phyloP scores from a whole-genome alignment of 768 basidiomycete species.

The Tricholomella constricta region DNA sequence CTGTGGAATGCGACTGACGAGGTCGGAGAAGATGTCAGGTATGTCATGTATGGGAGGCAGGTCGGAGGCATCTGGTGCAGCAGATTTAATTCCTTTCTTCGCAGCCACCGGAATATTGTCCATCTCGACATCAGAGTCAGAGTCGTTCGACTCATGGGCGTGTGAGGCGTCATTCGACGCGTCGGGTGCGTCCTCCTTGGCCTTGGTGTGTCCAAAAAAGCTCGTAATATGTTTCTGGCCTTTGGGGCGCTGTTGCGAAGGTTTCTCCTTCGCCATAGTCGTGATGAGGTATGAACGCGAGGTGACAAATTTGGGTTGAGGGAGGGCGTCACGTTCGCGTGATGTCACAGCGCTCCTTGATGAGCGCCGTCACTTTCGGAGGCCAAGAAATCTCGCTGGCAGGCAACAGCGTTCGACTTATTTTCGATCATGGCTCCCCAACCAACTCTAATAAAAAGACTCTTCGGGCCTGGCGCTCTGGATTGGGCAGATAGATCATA shows the following conservation, averaged over 20 bases:
- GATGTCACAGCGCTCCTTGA: constrained; percentile 16
- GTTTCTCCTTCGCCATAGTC: constrained; percentile 52
- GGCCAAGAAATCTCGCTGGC: not conserved
- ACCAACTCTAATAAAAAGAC: constrained; percentile 17
- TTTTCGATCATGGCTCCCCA: constrained; percentile 14
- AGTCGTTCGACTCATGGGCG: constrained; percentile 33
- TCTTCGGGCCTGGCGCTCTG: constrained; percentile 40
- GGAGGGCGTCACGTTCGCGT: constrained; percentile 23
- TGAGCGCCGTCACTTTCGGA: not conserved
- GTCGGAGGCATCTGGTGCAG: constrained; percentile 58
- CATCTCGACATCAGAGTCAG: constrained; percentile 34
- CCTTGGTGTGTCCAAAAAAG: constrained; percentile 51
- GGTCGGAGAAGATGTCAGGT: constrained; percentile 74
- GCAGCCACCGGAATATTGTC: constrained; percentile 26
- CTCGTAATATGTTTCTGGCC: constrained; percentile 56
- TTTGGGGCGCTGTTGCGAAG: constrained; percentile 37
- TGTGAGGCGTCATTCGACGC: constrained; percentile 29
- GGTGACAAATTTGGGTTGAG: not conserved
- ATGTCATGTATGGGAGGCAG: constrained; percentile 78
- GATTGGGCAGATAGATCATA: constrained; percentile 50
- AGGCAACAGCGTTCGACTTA: not conserved
- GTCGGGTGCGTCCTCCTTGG: constrained; percentile 33
- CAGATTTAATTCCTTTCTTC: constrained; percentile 40
- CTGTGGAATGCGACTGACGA: constrained; percentile 64
- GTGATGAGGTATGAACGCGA: constrained; percentile 9